phyloP scores from a whole-genome alignment of 2,329 filamentous ascomycete species.

The Stagonosporopsis rhizophila region DNA sequence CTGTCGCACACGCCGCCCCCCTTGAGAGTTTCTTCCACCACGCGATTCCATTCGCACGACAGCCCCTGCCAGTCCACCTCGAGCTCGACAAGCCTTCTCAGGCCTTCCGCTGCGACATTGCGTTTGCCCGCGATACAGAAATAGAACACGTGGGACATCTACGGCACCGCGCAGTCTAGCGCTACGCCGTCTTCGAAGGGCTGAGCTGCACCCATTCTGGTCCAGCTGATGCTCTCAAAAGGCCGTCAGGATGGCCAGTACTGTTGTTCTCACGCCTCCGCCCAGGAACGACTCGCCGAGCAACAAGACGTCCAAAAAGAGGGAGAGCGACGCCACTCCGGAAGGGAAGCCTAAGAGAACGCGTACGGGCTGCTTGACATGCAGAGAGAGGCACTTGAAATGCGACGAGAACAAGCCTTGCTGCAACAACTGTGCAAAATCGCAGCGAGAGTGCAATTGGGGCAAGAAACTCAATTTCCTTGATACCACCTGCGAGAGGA shows the following conservation, averaged over 20 bases:
- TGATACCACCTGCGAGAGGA: constrained; percentile 74
- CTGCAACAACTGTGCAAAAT: constrained; percentile 85
- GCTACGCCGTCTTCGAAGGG: neutral
- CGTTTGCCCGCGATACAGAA: neutral
- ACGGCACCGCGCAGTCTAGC: neutral
- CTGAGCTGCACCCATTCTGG: constrained; percentile 1
- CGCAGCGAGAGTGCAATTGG: constrained; percentile 82
- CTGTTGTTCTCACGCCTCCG: constrained; percentile 29
- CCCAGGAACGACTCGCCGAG: constrained; percentile 31
- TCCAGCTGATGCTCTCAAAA: constrained; percentile 11
- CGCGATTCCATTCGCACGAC: constrained; percentile 2
- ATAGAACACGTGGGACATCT: neutral
- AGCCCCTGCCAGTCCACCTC: neutral
- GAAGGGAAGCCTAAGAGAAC: constrained; percentile 78
- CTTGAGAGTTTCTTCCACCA: neutral
- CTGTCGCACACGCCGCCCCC: neutral
- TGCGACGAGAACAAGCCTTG: constrained; percentile 77
- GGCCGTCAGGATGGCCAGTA: constrained; percentile 28
- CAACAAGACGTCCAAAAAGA: constrained; percentile 29
- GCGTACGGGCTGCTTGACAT: constrained; percentile 89
- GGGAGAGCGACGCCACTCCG: constrained; percentile 32
- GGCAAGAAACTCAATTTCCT: constrained; percentile 92
- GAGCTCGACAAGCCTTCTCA: neutral
- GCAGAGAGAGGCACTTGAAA: constrained; percentile 86
- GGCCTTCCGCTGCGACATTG: neutral